These are phyloP conservation scores for Maudiozyma bulderi DNA, from an alignment of 805 yeast species.

Conservation along the genomic window DNA sequence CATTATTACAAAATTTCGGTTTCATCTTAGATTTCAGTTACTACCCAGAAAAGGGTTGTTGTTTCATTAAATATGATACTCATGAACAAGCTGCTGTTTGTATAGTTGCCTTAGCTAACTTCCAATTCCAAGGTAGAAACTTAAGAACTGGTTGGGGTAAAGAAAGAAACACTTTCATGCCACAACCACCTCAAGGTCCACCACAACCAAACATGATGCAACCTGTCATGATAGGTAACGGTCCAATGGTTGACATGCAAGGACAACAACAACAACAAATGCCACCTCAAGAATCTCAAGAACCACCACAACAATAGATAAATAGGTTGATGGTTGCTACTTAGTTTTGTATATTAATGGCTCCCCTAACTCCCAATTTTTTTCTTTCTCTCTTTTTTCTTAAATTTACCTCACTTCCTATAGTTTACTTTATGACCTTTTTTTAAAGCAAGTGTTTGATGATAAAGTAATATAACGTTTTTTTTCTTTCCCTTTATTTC, in stretches of 20 bases:
- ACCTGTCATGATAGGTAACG: constrained; percentile 4
- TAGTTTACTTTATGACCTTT: too few species aligned
- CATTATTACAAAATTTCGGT: constrained; percentile 71
- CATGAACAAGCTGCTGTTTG: constrained; percentile 88
- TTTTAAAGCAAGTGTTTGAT: neutral
- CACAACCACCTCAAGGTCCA: constrained; percentile 15
- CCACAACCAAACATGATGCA: constrained; percentile 7
- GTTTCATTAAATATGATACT: constrained; percentile 77
- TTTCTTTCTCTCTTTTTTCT: too few species aligned
- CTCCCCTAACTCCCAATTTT: too few species aligned
- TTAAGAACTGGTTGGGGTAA: constrained; percentile 86
- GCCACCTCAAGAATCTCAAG: neutral
- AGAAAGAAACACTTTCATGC: constrained; percentile 34
- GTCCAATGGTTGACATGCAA: constrained; percentile 1
- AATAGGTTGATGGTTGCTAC: neutral
- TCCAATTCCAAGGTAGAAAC: constrained; percentile 64
- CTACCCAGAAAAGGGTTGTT: constrained; percentile 75
- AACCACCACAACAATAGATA: constrained; percentile 7
- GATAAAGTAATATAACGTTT: neutral
- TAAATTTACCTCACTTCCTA: too few species aligned
- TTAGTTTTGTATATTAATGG: constrained; percentile 4
- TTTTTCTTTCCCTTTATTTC: neutral
- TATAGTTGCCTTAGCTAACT: constrained; percentile 65
- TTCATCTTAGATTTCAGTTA: constrained; percentile 72
- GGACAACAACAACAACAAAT: constrained; percentile 6